Conservation (phyloP, 805 yeast genomes). For the Nakazawaea holstii region DNA sequence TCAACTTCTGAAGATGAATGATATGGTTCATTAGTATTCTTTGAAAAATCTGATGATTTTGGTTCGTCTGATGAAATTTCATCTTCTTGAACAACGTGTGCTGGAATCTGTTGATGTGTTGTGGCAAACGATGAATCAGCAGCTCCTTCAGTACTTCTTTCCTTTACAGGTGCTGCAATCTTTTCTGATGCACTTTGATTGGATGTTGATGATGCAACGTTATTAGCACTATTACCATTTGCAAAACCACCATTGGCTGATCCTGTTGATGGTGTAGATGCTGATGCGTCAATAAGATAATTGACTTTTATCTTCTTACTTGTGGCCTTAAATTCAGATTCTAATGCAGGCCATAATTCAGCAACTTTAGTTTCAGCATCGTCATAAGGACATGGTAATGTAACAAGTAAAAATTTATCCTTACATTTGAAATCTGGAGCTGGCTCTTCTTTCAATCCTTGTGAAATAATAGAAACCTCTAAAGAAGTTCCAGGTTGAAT, state of each 20-base stretch:
- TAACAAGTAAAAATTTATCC: slow-evolving; percentile 88
- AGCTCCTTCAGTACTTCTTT: not conserved
- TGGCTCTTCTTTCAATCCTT: slow-evolving; percentile 77
- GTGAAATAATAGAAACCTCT: slow-evolving; percentile 77
- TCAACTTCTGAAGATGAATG: not conserved
- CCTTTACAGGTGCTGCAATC: too few relatives aligned
- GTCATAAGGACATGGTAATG: slow-evolving; percentile 67
- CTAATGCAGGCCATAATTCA: slow-evolving; percentile 72
- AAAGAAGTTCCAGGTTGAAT: slow-evolving; percentile 69
- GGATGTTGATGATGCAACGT: not conserved
- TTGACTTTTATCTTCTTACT: slow-evolving; percentile 14
- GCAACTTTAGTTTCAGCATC: slow-evolving; percentile 52
- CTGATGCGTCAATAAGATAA: slow-evolving; percentile 6
- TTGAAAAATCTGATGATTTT: not conserved
- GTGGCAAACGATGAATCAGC: slow-evolving; percentile 1
- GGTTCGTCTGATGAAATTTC: not conserved
- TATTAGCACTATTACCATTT: not conserved
- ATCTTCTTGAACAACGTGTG: not conserved
- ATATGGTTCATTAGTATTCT: not conserved
- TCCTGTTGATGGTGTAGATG: not conserved
- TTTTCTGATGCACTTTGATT: not conserved
- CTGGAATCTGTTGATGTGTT: not conserved
- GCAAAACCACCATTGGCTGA: not conserved
- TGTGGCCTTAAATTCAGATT: slow-evolving; percentile 27
- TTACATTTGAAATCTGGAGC: slow-evolving; percentile 69